Base-by-base conservation (phyloP, 352 stramenopile genomes). In the Phytophthora pistaciae region DNA sequence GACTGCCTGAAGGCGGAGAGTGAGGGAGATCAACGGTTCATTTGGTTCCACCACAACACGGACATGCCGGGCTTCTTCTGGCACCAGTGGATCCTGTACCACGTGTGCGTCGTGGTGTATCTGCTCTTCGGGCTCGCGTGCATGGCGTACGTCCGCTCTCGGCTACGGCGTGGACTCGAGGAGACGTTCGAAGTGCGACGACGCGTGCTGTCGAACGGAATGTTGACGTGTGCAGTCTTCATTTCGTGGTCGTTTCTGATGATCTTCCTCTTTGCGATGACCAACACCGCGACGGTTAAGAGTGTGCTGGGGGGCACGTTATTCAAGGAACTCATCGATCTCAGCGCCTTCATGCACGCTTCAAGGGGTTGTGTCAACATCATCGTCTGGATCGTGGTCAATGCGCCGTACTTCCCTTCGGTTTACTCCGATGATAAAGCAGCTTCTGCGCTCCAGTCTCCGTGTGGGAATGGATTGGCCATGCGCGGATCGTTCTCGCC, bases 341-440 rank as follows among this genome's bases (percentile, higher is more conserved):
- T 94, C 50, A 90, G 85, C 50, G 90, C 90, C 10, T 96, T 96
- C 62, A 56, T 93, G 29, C 90, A 96, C 64, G 77, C 88, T 9
- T 91, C 90, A 9, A 79, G 90, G 20, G 88, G 90, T 1, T 83
- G 76, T n/a, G 77, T 96, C 23, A 95, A 96, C 61, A 84, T 97
- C 46, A 87, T 97, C 40, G 90, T 97, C 23, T 97, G 90, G 90
- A 77, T 92, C 49, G 83, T 95, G 16, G 88, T 95, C 31, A 97
- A 97, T 64, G 78, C 67, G 9, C 68, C 79, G 2, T 86, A 87
- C 54, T 68, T 96, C 29, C 75, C 80, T 38, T 75, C 78, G 8
- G 49, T 68, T 16, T 82, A 66, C 60, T 49, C 66, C n/a, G 90
- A 64, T 58, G 75, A 65, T 9, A 3, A 33, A 9, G 36, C 21